Evolutionary conservation across 176 grass and related monocot species (phyloP).

Genomic region (Triticum urartu): DNA sequence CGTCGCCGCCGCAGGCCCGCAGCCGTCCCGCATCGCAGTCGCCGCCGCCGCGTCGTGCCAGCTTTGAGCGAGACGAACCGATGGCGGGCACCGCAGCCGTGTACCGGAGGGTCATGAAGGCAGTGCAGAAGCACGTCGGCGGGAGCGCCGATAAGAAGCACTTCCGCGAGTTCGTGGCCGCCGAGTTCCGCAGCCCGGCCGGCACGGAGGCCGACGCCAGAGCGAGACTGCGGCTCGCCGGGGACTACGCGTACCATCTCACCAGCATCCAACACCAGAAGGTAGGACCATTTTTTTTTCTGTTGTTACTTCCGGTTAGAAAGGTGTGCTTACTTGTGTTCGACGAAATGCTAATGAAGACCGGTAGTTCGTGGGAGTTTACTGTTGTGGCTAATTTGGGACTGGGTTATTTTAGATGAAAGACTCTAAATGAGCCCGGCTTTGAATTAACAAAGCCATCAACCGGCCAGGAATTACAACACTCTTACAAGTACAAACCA

Average conservation of each 20-base stretch:
- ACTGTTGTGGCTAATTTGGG: no score
- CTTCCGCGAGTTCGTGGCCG: constrained; percentile 56
- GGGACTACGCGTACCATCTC: constrained; percentile 60
- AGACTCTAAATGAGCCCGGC: no score
- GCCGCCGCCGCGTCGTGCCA: neutral
- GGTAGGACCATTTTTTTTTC: constrained; percentile 7
- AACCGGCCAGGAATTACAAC: no score
- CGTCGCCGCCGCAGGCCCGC: neutral
- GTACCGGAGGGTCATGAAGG: constrained; percentile 60
- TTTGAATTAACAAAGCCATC: no score
- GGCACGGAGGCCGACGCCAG: constrained; percentile 34
- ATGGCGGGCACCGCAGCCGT: constrained; percentile 28
- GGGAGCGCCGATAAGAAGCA: constrained; percentile 37
- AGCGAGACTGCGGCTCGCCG: constrained; percentile 49
- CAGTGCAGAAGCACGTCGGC: constrained; percentile 58
- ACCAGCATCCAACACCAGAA: constrained; percentile 68
- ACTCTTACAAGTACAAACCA: no score
- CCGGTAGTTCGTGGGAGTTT: neutral
- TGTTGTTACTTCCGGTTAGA: neutral
- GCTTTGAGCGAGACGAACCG: neutral
- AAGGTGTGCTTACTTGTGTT: neutral
- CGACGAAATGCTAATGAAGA: neutral
- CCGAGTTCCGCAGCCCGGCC: constrained; percentile 50
- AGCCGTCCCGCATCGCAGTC: neutral
- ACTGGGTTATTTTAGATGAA: no score